Base-by-base conservation (phyloP, 345 rosid genomes). In the Eutrema yunnanense region DNA sequence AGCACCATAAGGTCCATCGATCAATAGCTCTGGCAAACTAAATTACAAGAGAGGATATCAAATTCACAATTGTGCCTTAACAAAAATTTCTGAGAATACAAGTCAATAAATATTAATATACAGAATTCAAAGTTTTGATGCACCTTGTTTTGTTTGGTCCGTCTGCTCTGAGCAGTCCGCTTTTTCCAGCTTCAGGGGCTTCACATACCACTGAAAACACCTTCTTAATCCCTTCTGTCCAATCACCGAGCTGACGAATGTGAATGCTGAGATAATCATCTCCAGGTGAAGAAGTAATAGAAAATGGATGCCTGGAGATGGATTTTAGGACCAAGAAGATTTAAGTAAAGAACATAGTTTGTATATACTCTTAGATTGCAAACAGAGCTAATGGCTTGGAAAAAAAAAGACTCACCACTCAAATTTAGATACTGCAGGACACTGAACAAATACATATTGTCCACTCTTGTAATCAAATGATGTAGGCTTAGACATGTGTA, bases 151-250 rank as follows among this genome's bases (percentile, higher is more conserved):
- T 36, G 62, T 50, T 64, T 68, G 66, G 53, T 16, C 67, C 8
- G 6, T 74, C 75, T 14, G 59, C 72, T 62, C 81, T 76, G 4
- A 81, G 83, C 12, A 85, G 89, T 75, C 89, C 88, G 38, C 92
- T 87, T 64, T 58, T 82, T 34, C 89, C 89, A 16, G 72, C 44
- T 3, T 74, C 73, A 56, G 88, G 86, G 3, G 86, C 78, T 37
- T 77, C 79, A 43, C 93, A 86, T 19, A 79, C 96, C 81, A 81
- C 84, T 12, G 92, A 78, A 67, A 92, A 95, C 12, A 82, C 83
- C 63, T 85, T 75, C 77, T 84, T 91, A n/a, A 94, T 96, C 59
- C 88, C 96, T 78, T 88, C 90, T 5, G 98, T 94, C 98, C 98
- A 94, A 67, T 94, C 98, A 32, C 98, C 98, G 14, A 38, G 87